These are phyloP conservation scores for Mycena galopus DNA, from an alignment of 768 basidiomycete genomes.

Conservation along the genomic window DNA sequence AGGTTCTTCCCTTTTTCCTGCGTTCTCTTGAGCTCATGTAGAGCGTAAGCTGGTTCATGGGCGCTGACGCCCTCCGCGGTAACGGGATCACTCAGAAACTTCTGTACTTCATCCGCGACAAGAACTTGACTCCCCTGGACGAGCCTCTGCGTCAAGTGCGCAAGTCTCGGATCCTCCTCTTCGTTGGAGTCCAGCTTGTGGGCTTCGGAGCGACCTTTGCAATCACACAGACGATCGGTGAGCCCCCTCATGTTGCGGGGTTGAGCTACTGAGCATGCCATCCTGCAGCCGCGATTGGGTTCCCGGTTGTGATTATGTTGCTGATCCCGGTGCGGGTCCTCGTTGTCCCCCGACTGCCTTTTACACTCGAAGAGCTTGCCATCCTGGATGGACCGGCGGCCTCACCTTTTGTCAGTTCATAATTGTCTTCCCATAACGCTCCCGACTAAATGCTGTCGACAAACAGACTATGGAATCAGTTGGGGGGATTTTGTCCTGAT, in stretches of 20 bases:
- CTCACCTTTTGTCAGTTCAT: constrained; percentile 79
- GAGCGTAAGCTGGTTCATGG: constrained; percentile 87
- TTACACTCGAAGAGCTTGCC: constrained; percentile 81
- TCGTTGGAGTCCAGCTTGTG: constrained; percentile 79
- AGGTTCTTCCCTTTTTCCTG: constrained; percentile 41
- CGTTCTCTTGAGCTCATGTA: neutral
- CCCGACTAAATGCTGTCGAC: neutral
- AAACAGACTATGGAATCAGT: constrained; percentile 52
- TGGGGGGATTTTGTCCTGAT: constrained; percentile 43
- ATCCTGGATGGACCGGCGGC: constrained; percentile 94
- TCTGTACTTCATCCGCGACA: constrained; percentile 84
- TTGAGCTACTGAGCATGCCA: neutral
- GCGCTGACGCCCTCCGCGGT: constrained; percentile 80
- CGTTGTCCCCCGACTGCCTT: constrained; percentile 81
- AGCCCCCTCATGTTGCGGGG: constrained; percentile 34
- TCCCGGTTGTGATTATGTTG: constrained; percentile 89
- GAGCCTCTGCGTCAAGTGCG: constrained; percentile 86
- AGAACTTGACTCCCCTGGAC: constrained; percentile 64
- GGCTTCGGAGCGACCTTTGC: constrained; percentile 93
- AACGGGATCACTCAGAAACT: constrained; percentile 90
- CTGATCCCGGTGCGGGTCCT: constrained; percentile 82
- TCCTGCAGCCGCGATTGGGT: constrained; percentile 87
- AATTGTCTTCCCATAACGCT: constrained; percentile 48
- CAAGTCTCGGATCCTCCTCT: constrained; percentile 78
- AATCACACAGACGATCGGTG: constrained; percentile 91